Conservation (phyloP, 176 grass and related monocot genomes). For the Cymbopogon citratus region DNA sequence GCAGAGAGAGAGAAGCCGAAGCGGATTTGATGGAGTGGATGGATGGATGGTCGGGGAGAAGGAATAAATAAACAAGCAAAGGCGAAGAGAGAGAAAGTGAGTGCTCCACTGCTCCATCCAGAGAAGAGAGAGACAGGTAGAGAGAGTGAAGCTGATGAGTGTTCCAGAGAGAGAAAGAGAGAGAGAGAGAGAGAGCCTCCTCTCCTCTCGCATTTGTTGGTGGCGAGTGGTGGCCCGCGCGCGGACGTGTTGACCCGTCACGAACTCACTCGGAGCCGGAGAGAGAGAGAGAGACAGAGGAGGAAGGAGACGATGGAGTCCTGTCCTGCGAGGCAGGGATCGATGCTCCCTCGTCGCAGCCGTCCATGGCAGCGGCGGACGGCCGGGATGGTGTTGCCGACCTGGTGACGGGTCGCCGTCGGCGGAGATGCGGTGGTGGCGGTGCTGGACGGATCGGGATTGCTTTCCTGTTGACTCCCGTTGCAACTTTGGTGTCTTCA, state of each 20-base stretch:
- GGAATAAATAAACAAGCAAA: conserved; percentile 29
- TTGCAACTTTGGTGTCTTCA: background rate
- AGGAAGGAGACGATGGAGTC: conserved; percentile 25
- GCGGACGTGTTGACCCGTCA: conserved; percentile 44
- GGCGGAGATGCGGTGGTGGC: conserved; percentile 14
- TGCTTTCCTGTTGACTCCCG: conserved; percentile 8
- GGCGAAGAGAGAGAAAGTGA: conserved; percentile 8
- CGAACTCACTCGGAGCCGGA: background rate
- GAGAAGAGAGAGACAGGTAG: background rate
- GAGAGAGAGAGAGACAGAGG: no score
- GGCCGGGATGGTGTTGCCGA: conserved; percentile 54
- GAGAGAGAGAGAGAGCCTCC: no score
- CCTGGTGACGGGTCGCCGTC: conserved; percentile 29
- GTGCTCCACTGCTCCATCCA: background rate
- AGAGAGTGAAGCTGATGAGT: background rate
- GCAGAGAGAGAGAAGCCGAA: background rate
- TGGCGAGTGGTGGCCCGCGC: conserved; percentile 8
- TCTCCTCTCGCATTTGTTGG: background rate
- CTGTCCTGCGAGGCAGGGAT: conserved; percentile 16
- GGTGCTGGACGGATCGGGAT: conserved; percentile 7
- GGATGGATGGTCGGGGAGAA: background rate
- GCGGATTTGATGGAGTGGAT: conserved; percentile 12
- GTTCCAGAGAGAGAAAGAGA: background rate
- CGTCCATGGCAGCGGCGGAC: conserved; percentile 9
- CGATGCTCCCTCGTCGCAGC: no score